Conservation (phyloP, 2,329 filamentous ascomycete species). For the Calonectria fujianensis region DNA sequence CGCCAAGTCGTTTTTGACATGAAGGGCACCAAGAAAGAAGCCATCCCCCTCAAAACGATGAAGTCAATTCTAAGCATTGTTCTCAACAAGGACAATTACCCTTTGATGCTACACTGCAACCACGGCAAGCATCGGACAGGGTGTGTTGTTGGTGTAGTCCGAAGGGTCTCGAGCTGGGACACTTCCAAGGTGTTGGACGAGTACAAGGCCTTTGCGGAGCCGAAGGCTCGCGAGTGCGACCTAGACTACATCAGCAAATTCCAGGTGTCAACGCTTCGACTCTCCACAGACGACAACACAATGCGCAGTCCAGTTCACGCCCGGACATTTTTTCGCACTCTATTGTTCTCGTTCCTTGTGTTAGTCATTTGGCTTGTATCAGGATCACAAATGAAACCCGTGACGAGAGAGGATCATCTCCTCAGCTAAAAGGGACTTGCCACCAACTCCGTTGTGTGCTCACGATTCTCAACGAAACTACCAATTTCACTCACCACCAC, state of each 20-base stretch:
- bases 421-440: conserved; percentile 34
- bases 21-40: conserved; percentile 90
- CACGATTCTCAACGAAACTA: conserved; percentile 20
- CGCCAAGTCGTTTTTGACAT: conserved; percentile 85
- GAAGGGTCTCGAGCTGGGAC: conserved; percentile 83
- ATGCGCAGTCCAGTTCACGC: conserved; percentile 54
- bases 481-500: not conserved
- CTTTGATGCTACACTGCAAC: conserved; percentile 92
- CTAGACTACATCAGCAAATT: conserved; percentile 75
- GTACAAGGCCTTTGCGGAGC: conserved; percentile 80
- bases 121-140: conserved; percentile 96
- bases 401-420: conserved; percentile 41
- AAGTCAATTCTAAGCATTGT: conserved; percentile 82
- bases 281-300: conserved; percentile 35
- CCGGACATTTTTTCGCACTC: conserved; percentile 64
- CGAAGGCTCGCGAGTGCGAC: conserved; percentile 77
- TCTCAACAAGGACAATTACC: conserved; percentile 83
- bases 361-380: conserved; percentile 66
- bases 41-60: conserved; percentile 81
- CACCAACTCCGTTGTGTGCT: not conserved
- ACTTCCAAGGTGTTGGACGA: conserved; percentile 79
- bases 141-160: conserved; percentile 88
- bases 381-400: conserved; percentile 56
- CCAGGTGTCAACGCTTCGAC: conserved; percentile 62
- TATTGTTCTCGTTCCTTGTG: conserved; percentile 65